phyloP scores from a whole-genome alignment of 2,329 filamentous ascomycete genomes.

The Penicillium freii region DNA sequence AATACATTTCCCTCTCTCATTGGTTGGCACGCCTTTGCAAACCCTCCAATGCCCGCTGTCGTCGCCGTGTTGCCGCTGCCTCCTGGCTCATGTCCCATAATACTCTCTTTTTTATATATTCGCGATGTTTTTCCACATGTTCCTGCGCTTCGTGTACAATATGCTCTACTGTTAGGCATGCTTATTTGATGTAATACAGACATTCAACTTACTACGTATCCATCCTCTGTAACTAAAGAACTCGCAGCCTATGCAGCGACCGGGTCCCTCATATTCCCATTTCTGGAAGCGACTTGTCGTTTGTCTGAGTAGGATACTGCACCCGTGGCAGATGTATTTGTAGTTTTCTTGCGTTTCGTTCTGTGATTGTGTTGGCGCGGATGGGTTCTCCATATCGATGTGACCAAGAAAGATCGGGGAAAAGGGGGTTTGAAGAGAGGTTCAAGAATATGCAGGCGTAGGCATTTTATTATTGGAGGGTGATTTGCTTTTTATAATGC shows the following conservation, averaged over 20 bases:
- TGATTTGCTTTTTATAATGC: not conserved
- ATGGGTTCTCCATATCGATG: no score
- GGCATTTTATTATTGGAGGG: not conserved
- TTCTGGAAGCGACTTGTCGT: no score
- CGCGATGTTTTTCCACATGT: not conserved
- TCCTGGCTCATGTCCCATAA: not conserved
- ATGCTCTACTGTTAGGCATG: not conserved
- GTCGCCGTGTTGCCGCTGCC: not conserved
- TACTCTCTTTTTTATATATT: not conserved
- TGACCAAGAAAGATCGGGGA: no score
- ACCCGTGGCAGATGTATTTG: no score
- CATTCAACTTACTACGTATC: not conserved
- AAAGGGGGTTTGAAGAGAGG: not conserved
- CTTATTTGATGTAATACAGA: not conserved
- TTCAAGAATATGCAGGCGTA: not conserved
- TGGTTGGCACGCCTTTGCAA: not conserved
- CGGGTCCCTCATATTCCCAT: no score
- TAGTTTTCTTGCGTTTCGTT: no score
- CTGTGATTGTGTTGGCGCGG: no score
- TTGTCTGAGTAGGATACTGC: no score
- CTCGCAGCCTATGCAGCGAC: not conserved
- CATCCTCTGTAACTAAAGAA: not conserved
- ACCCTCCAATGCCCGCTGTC: not conserved
- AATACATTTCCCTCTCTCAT: not conserved
- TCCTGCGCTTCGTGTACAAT: not conserved